phyloP scores from a whole-genome alignment of 441 rosid genomes.

The Macaranga tanarius region DNA sequence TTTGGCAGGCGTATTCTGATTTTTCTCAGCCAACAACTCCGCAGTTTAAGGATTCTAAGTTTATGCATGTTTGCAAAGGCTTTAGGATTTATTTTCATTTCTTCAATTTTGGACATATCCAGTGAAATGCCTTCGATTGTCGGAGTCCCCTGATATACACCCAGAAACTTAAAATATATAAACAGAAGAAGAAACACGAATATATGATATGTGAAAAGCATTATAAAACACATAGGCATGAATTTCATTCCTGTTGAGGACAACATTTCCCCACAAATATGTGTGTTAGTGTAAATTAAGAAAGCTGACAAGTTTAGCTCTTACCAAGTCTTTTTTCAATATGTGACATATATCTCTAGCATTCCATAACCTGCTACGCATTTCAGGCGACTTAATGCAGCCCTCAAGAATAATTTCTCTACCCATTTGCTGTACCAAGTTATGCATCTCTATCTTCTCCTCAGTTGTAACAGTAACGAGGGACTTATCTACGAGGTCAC shows the following conservation, averaged over 20 bases:
- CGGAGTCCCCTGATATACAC: constrained; percentile 1
- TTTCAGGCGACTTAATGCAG: constrained; percentile 1
- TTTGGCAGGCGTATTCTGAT: neutral
- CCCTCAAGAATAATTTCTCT: constrained; percentile 26
- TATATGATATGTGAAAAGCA: too few relatives aligned
- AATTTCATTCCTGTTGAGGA: too few relatives aligned
- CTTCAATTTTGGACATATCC: neutral
- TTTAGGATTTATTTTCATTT: neutral
- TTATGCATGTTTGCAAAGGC: neutral
- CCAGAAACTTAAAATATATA: neutral
- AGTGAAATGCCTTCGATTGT: constrained; percentile 15
- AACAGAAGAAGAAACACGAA: neutral
- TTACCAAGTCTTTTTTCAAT: neutral
- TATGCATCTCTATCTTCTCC: constrained; percentile 33
- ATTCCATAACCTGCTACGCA: constrained; percentile 21
- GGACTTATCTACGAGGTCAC: neutral
- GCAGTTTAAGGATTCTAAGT: neutral
- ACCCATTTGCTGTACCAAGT: constrained; percentile 40
- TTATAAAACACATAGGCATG: too few relatives aligned
- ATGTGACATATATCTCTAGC: neutral
- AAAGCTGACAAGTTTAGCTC: neutral
- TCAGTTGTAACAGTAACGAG: neutral
- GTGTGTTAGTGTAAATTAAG: too few relatives aligned
- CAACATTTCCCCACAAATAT: too few relatives aligned
- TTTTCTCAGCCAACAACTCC: neutral